Conservation (phyloP, 1,139 yeast species). For the Spathaspora sp. region DNA sequence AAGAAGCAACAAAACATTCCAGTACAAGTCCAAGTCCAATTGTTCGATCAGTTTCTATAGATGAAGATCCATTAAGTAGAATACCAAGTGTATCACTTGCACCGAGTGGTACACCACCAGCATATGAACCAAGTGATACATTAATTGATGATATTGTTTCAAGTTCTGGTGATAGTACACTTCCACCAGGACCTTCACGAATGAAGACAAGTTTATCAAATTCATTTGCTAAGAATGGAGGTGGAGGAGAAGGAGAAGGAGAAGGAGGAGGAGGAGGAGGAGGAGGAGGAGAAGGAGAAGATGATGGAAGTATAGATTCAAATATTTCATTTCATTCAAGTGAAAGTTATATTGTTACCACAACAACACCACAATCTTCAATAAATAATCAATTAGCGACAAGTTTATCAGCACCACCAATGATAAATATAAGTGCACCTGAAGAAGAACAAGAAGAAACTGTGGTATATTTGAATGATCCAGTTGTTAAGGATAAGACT, state of each 20-base stretch:
- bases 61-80: constrained; percentile 37
- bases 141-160: constrained; percentile 26
- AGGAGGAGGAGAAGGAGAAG: too few relatives aligned
- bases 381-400: not conserved
- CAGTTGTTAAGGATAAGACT: not conserved
- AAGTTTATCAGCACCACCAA: constrained; percentile 1
- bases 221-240: constrained; percentile 7
- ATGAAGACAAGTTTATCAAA: constrained; percentile 7
- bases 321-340: not conserved
- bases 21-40: constrained; percentile 21
- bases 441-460: not conserved
- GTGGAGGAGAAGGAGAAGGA: too few relatives aligned
- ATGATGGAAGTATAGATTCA: constrained; percentile 1
- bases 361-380: not conserved
- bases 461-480: not conserved
- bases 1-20: constrained; percentile 41
- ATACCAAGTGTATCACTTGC: constrained; percentile 25
- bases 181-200: not conserved
- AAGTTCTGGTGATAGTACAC: not conserved
- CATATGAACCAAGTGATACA: constrained; percentile 24
- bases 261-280: too few relatives aligned
- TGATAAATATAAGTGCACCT: not conserved
- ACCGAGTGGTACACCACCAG: constrained; percentile 32
- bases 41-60: constrained; percentile 34
- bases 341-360: not conserved